Evolutionary conservation across 2,329 filamentous ascomycete species (phyloP).

Genomic region (Ophiocordyceps australis): DNA sequence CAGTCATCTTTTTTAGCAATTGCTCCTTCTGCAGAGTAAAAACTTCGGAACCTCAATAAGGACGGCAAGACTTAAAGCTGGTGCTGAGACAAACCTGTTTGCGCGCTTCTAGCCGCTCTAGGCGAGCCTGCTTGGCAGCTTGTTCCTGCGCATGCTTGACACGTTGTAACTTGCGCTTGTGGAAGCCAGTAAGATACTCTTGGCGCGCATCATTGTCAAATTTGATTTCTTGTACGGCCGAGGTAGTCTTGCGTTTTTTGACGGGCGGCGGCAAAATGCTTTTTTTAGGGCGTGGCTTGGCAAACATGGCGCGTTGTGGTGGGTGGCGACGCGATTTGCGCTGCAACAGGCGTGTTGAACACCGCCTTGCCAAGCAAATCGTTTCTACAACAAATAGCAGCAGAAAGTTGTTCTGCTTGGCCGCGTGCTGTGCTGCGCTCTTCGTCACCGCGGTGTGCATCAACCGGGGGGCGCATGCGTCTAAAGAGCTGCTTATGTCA

Average conservation of each 20-base stretch:
- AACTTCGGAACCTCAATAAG: neutral
- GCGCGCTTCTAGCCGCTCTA: slow-evolving; percentile 57
- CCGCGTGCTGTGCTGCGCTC: too few relatives aligned
- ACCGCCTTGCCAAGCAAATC: neutral
- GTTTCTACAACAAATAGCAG: too few relatives aligned
- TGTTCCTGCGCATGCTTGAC: slow-evolving; percentile 72
- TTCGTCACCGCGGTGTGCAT: slow-evolving; percentile 2
- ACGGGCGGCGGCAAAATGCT: slow-evolving; percentile 33
- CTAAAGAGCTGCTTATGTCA: slow-evolving; percentile 11
- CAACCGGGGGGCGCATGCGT: slow-evolving; percentile 4
- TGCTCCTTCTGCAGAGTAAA: too few relatives aligned
- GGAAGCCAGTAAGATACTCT: slow-evolving; percentile 89
- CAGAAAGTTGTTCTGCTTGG: too few relatives aligned
- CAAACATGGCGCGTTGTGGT: too few relatives aligned
- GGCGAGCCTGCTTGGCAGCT: slow-evolving; percentile 55
- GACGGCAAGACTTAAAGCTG: neutral
- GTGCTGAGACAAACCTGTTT: slow-evolving; percentile 44
- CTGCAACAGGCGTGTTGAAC: neutral
- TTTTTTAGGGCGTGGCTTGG: slow-evolving; percentile 40
- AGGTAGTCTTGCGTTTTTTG: slow-evolving; percentile 48
- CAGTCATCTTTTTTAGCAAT: too few relatives aligned
- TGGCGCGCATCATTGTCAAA: slow-evolving; percentile 68
- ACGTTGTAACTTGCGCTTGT: slow-evolving; percentile 81
- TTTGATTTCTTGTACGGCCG: slow-evolving; percentile 56
- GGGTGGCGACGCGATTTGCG: too few relatives aligned